These are phyloP conservation scores for Pouteria campechiana DNA, from an alignment of 179 eudicot genomes.

Conservation along the genomic window DNA sequence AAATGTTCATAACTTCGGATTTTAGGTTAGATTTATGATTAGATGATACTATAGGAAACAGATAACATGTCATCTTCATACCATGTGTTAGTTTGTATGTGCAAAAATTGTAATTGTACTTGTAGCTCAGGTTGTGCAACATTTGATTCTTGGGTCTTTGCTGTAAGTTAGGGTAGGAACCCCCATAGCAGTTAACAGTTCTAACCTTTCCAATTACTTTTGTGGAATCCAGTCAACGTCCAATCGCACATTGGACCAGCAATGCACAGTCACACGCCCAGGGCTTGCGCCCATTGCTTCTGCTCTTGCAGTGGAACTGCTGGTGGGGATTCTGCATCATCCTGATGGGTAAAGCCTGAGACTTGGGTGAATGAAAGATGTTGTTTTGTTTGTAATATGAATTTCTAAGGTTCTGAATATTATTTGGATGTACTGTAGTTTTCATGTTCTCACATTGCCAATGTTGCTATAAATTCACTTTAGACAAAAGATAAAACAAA, in stretches of 20 bases:
- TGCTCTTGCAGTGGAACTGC: constrained; percentile 88
- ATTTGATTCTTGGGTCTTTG: no score
- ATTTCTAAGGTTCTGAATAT: background rate
- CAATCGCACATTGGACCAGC: constrained; percentile 95
- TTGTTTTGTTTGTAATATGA: no score
- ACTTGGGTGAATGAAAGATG: background rate
- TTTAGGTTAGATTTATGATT: no score
- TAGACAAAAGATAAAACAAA: no score
- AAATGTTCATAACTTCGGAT: no score
- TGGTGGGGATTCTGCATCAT: constrained; percentile 86
- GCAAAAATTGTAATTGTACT: no score
- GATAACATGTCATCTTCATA: no score
- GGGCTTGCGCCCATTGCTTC: constrained; percentile 99
- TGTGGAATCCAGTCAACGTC: constrained; percentile 83
- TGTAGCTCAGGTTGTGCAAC: no score
- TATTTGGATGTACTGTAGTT: background rate
- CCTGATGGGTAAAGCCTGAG: constrained; percentile 51
- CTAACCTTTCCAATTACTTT: background rate
- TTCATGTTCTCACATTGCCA: background rate
- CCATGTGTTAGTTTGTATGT: no score
- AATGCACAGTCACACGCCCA: constrained; percentile 97
- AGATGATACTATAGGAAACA: no score
- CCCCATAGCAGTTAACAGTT: no score
- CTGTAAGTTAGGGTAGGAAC: no score
- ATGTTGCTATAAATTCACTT: background rate